Evolutionary conservation across 2,329 filamentous ascomycete genomes (phyloP).

Genomic region (Chaetomiaceae sp.): DNA sequence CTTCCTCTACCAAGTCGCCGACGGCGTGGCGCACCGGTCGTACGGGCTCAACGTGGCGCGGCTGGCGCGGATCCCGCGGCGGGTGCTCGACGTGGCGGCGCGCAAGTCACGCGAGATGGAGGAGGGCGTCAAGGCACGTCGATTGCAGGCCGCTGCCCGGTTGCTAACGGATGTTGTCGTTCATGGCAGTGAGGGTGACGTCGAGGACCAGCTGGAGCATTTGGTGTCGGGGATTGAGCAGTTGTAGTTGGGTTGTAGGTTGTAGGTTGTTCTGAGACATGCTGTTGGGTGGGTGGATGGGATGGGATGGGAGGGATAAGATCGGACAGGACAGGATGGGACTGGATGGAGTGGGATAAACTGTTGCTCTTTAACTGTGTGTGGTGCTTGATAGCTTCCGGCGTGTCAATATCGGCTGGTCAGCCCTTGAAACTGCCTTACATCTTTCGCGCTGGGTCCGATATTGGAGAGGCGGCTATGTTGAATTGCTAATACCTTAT

Average conservation of each 20-base stretch:
- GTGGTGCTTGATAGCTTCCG: no score
- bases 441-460: no score
- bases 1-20: constrained; percentile 87
- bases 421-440: no score
- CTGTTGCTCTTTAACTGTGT: no score
- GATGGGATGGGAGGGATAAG: neutral
- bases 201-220: constrained; percentile 44
- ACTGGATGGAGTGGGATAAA: no score
- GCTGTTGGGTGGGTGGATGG: neutral
- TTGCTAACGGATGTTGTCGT: constrained; percentile 43
- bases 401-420: no score
- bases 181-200: neutral
- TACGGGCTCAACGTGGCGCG: constrained; percentile 93
- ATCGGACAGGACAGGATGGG: no score
- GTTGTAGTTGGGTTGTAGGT: constrained; percentile 33
- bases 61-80: constrained; percentile 72
- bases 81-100: constrained; percentile 74
- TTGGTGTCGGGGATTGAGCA: constrained; percentile 55
- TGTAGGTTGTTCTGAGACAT: no score
- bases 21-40: constrained; percentile 86
- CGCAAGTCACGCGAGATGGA: constrained; percentile 78
- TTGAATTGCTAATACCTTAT: no score
- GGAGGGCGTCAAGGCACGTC: constrained; percentile 59
- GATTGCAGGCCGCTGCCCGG: constrained; percentile 47
- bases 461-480: no score